Base-by-base conservation (phyloP, 2,329 filamentous ascomycete species). In the Trichoderma koningiopsis region DNA sequence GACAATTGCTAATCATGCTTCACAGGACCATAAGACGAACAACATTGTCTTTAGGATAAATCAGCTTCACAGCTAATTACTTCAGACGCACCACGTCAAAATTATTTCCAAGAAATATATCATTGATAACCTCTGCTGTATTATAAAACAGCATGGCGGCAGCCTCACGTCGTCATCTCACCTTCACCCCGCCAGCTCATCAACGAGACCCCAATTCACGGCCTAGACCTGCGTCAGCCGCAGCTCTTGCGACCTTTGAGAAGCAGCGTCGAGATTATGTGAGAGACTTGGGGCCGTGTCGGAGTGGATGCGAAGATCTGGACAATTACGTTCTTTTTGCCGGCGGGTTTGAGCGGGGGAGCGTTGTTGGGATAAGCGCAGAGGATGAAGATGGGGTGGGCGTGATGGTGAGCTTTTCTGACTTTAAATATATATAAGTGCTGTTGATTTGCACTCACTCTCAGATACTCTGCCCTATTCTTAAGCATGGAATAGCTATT, bases 281-380 rank as follows among this genome's bases (percentile, higher is more conserved):
- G 1, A 69, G 68, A 22, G 52, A 68, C 7, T 73, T 77, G 4
- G 82, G 82, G 0, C 70, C 68, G 5, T 76, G 82, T 35, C 69
- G 72, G 33, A 83, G 80, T 1, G 86, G 86, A 14, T 86, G 84
- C 64, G 53, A 60, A 2, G 85, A 84, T 70, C 72, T 89, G 40
- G 87, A 89, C 71, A 76, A 80, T 2, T 75, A 83, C 35, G 79
- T 85, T 6, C 76, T 88, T 5, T 68, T 82, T 6, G 79, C 79
- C 0, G 84, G 84, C 2, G 85, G 85, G 0, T 77, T 87, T 13
- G 82, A 84, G 75, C 76, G 83, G n/a, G 86, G 86, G 0, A 78
- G 77, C 24, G 81, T 89, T 0, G 83, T 87, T 1, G 87, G 87
- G 0, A 66, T 88, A 67, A 89, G 86, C 68, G 79, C 83, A 0